Conservation (phyloP, 164 flowering plant species). For the Macadamia tetraphylla region DNA sequence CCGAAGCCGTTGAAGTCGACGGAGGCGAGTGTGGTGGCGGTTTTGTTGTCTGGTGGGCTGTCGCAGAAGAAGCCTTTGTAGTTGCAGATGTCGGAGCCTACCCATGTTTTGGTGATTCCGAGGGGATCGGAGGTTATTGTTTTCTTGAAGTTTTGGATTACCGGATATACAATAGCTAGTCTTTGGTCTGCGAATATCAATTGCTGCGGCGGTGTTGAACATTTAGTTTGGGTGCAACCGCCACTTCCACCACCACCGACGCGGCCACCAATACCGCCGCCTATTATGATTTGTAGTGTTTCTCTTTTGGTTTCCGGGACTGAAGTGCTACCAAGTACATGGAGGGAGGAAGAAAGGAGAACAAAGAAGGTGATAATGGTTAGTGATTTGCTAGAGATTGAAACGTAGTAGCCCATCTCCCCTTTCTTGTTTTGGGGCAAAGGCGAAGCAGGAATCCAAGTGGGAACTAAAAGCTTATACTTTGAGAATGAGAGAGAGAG, state of each 20-base stretch:
- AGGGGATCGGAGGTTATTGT: constrained; percentile 43
- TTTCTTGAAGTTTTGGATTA: constrained; percentile 46
- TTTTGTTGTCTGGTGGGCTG: constrained; percentile 31
- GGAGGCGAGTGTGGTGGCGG: constrained; percentile 24
- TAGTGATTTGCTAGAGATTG: not conserved
- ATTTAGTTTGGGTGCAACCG: not conserved
- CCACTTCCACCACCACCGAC: not conserved
- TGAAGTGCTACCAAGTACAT: not conserved
- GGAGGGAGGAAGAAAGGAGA: not conserved
- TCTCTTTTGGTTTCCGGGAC: not conserved
- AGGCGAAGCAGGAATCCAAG: too few relatives aligned
- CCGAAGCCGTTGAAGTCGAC: constrained; percentile 39
- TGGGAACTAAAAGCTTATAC: too few relatives aligned
- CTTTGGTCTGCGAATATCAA: constrained; percentile 32
- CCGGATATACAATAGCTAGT: constrained; percentile 32
- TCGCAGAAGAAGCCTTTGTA: constrained; percentile 62
- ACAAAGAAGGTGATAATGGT: not conserved
- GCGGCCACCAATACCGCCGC: not conserved
- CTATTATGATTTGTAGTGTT: not conserved
- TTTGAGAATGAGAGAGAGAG: too few relatives aligned
- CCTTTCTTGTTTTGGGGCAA: not conserved
- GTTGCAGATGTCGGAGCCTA: constrained; percentile 44
- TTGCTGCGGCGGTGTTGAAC: not conserved
- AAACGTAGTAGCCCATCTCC: not conserved
- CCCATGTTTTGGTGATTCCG: constrained; percentile 41